These are phyloP conservation scores for Lactuca sativa DNA, from an alignment of 129 eudicot genomes.

Conservation along the genomic window DNA sequence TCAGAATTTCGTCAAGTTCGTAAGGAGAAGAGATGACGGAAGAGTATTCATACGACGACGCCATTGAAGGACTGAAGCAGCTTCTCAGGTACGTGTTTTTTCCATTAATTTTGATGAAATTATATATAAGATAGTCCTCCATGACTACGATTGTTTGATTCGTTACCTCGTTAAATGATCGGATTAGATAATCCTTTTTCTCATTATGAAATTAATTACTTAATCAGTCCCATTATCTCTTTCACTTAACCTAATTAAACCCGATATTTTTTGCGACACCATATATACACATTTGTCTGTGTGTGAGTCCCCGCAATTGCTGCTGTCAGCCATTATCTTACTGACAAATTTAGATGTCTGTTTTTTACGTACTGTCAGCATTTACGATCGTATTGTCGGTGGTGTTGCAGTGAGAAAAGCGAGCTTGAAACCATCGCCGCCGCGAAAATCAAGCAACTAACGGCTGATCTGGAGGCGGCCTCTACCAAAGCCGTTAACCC, in stretches of 20 bases:
- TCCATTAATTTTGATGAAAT: not conserved
- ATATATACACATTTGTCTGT: not conserved
- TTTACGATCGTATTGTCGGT: not conserved
- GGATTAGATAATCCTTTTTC: not conserved
- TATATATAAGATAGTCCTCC: not conserved
- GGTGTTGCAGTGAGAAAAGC: slow-evolving; percentile 55
- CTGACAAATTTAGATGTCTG: not conserved
- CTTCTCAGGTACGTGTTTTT: slow-evolving; percentile 55
- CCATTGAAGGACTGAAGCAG: slow-evolving; percentile 70
- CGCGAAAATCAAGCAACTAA: slow-evolving; percentile 64
- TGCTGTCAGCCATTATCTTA: not conserved
- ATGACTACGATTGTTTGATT: not conserved
- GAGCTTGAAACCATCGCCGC: slow-evolving; percentile 57
- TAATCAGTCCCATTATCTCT: not conserved
- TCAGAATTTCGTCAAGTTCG: slow-evolving; percentile 8
- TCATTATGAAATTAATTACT: not conserved
- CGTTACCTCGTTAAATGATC: slow-evolving; percentile 2
- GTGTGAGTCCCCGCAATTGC: slow-evolving; percentile 1
- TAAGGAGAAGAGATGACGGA: slow-evolving; percentile 56
- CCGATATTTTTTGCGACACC: not conserved
- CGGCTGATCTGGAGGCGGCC: slow-evolving; percentile 60
- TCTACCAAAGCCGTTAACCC: slow-evolving; percentile 41
- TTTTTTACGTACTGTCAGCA: not conserved
- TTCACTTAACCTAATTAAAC: not conserved
- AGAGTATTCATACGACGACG: slow-evolving; percentile 51